Base-by-base conservation (phyloP, 352 stramenopile species). In the Thraustochytrium striatum region DNA sequence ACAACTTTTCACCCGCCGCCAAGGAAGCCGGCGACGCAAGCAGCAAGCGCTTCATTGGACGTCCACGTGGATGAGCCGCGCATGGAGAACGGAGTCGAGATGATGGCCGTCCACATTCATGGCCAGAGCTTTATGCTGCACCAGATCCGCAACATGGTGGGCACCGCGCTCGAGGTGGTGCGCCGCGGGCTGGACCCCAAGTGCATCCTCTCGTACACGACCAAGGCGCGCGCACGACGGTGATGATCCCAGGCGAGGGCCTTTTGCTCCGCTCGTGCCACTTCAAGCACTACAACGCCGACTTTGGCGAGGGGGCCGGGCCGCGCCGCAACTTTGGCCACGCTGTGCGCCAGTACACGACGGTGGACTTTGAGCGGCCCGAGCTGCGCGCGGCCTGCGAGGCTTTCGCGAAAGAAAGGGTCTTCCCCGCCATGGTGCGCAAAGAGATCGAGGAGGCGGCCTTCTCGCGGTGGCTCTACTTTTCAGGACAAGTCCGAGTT, bases 1-100 rank as follows among this genome's bases (percentile, higher is more conserved):
- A 96, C 87, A 95, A 96, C 83, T 96, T 94, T 61, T 95, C 91
- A 57, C 92, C 90, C 57, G 93, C 57, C 9, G 61, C n/a, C 16
- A 55, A 53, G 25, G 43, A 19, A 2, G 32, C 32, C 25, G 65
- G 85, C 35, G 41, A 69, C 28, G 55, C 78, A 35, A 16, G 80
- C 57, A 11, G 35, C 1, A 55, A 82, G 58, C 62, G 81, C 5
- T 83, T 85, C 68, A 78, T 84, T 19, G 25, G 21, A n/a, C 1
- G 68, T 84, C 47, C 57, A 9, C 0, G 25, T 81, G 11, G 61
- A 59, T 7, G 57, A 62, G 28, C 72, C 73, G 3, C 61, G 83
- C 72, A 8, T 47, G 32, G 39, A 85, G 3, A 28, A 84, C 19
- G 59, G 43, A 38, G 25, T 50, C 21, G 9, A 79, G 57, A 62